Conservation (phyloP, 2,329 filamentous ascomycete genomes). For the Fusarium sp. region DNA sequence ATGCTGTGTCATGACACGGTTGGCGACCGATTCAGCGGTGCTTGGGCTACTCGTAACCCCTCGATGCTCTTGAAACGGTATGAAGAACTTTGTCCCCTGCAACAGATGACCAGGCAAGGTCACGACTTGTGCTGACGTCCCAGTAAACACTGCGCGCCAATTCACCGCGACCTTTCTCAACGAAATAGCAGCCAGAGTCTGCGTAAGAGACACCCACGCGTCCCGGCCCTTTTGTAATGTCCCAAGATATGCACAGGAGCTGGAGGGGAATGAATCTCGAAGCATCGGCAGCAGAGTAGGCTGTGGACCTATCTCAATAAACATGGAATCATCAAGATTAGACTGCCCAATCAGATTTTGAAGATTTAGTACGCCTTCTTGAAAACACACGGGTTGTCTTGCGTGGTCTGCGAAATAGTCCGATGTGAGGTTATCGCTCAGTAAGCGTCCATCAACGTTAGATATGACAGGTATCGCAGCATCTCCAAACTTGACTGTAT, state of each 20-base stretch:
- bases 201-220: not conserved
- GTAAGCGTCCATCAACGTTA: not conserved
- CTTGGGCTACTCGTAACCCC: too few relatives aligned
- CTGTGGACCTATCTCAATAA: conserved; percentile 2
- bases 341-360: not conserved
- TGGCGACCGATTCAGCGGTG: too few relatives aligned
- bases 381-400: not conserved
- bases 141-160: not conserved
- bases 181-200: not conserved
- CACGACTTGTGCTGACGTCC: not conserved
- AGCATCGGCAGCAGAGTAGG: not conserved
- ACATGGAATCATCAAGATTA: not conserved
- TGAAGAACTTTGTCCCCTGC: not conserved
- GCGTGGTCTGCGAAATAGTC: conserved; percentile 4
- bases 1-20: not conserved
- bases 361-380: not conserved
- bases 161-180: not conserved
- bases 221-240: conserved; percentile 6
- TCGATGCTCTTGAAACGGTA: not conserved
- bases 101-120: not conserved
- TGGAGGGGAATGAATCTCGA: not conserved
- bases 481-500: not conserved
- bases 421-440: too few relatives aligned
- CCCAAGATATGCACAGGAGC: not conserved
- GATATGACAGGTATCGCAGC: conserved; percentile 1